Evolutionary conservation across 1,139 yeast genomes (phyloP).

Genomic region (Candida neerlandica): DNA sequence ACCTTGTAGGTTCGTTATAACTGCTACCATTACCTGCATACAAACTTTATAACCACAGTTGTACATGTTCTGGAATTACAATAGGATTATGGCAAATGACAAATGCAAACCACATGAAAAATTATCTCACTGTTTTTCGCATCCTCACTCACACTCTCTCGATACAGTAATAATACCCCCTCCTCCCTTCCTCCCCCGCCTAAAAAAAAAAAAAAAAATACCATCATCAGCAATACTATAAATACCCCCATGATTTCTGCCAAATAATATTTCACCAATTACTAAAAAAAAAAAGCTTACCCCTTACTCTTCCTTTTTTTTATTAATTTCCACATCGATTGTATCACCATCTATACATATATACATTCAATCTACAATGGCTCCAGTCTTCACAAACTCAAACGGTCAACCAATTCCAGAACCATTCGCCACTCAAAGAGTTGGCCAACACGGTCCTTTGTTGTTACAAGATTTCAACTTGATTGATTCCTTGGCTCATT

Average conservation of each 20-base stretch:
- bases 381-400: conserved; percentile 63
- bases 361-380: conserved; percentile 19
- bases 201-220: too few relatives aligned
- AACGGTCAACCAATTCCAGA: conserved; percentile 73
- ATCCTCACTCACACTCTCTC: too few relatives aligned
- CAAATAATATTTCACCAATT: too few relatives aligned
- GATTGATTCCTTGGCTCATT: conserved; percentile 77
- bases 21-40: too few relatives aligned
- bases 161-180: too few relatives aligned
- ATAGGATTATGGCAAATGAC: too few relatives aligned
- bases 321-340: too few relatives aligned
- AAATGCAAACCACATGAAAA: background rate
- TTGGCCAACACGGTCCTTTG: conserved; percentile 75
- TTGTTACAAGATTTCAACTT: conserved; percentile 78
- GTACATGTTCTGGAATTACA: background rate
- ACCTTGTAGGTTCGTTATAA: background rate
- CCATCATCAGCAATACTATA: too few relatives aligned
- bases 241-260: too few relatives aligned
- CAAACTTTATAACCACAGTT: background rate
- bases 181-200: too few relatives aligned
- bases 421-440: conserved; percentile 73
- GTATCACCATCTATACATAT: background rate
- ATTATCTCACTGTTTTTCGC: background rate
- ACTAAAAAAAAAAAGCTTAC: too few relatives aligned
- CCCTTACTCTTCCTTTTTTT: too few relatives aligned